Conservation (phyloP, 2,329 filamentous ascomycete species). For the Aspergillus amoenus region DNA sequence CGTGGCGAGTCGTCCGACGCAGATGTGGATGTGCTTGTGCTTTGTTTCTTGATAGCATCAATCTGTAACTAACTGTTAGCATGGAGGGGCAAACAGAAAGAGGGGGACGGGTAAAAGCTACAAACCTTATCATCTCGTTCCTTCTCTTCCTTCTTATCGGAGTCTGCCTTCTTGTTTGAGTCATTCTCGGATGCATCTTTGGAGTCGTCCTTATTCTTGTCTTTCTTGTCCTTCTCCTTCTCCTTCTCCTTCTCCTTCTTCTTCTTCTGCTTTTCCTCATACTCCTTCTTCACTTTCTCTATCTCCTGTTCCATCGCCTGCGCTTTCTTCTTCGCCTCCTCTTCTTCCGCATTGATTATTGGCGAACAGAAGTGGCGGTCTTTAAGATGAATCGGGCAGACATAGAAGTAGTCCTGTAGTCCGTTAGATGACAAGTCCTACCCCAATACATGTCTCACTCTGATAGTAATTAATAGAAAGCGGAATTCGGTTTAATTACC, state of each 20-base stretch:
- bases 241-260: constrained; percentile 65
- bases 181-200: constrained; percentile 42
- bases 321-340: constrained; percentile 43
- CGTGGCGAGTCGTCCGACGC: constrained; percentile 67
- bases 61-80: constrained; percentile 22
- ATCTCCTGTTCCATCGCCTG: constrained; percentile 47
- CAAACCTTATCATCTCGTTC: constrained; percentile 56
- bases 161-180: constrained; percentile 38
- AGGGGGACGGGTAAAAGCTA: background rate
- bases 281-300: constrained; percentile 52
- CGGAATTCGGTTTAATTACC: constrained; percentile 48
- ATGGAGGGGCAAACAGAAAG: constrained; percentile 3
- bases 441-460: background rate
- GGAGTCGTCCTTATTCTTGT: constrained; percentile 50
- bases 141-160: constrained; percentile 41
- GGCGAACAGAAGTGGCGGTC: constrained; percentile 76
- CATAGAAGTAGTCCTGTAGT: constrained; percentile 80
- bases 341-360: constrained; percentile 45
- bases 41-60: constrained; percentile 45
- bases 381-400: constrained; percentile 78
- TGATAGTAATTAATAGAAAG: background rate
- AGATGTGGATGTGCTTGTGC: constrained; percentile 34
- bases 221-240: constrained; percentile 35
- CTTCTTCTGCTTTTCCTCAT: constrained; percentile 74
- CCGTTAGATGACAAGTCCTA: background rate